Evolutionary conservation across 176 grass and related monocot species (phyloP), one percentile per base, ranked within the genome.

Genomic region (Phragmites australis): DNA sequence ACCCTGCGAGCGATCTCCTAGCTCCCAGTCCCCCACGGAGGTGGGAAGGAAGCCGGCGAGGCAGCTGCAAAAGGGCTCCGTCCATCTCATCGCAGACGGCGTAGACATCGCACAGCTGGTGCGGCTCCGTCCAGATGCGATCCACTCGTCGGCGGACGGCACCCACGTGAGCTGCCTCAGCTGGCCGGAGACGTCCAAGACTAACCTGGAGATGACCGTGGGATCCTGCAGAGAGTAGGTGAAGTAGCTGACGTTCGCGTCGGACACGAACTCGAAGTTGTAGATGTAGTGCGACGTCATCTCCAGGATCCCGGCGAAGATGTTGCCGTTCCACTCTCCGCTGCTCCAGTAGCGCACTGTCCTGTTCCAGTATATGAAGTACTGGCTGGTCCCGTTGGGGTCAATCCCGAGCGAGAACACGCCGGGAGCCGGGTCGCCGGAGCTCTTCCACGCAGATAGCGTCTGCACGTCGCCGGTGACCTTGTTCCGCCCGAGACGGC

Each of bases 221-320:
- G 72, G 63, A 17, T 87, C 69, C 15, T 87, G 70, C 29, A 47
- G 34, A 0, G 80, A 77, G 72, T 89, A 89, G 8, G 76, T 63
- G 87, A 92, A 89, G 80, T 89, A 92, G 69, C 29, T 92, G 59
- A 6, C 79, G 11, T 79, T 81, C 5, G 37, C 29, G 43, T 72
- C 21, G 62, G 43, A 29, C 21, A 86, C 31, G 22, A 70, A 93
- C 47, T 67, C 25, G 65, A 86, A 89, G 53, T 83, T 42, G 74
- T 86, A 83, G 23, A 67, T 85, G 68, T 80, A 76, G 65, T 84
- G 67, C 27, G 79, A 26, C 15, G 16, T 72, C 90, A 87, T 87
- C 87, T 87, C 90, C 12, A 83, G 90, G 31, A 92, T 2, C 0
- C 19, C 40, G 31, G 55, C 17, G 19, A 89, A 93, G 13, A 72